Evolutionary conservation across 2,329 filamentous ascomycete genomes (phyloP).

Genomic region (Botryotinia narcissicola): DNA sequence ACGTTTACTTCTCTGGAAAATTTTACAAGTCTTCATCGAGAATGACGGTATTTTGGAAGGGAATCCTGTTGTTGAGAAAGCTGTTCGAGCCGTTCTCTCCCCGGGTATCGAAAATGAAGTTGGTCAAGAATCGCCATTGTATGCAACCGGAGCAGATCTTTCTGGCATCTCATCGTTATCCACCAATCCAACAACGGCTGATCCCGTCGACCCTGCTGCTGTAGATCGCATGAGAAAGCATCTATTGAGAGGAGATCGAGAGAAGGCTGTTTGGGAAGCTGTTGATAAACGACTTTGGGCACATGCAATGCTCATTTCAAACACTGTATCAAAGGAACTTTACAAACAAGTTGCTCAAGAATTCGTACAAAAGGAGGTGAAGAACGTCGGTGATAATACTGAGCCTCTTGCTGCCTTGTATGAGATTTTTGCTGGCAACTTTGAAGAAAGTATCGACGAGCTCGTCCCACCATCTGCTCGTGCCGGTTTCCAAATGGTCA

Average conservation of each 20-base stretch:
- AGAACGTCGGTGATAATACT: slow-evolving; percentile 73
- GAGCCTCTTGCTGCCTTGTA: slow-evolving; percentile 90
- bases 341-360: slow-evolving; percentile 95
- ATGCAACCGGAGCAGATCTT: slow-evolving; percentile 42
- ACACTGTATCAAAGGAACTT: slow-evolving; percentile 71
- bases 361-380: slow-evolving; percentile 93
- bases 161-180: slow-evolving; percentile 42
- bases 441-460: slow-evolving; percentile 92
- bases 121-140: slow-evolving; percentile 33
- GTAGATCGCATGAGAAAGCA: slow-evolving; percentile 70
- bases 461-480: slow-evolving; percentile 90
- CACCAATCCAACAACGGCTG: slow-evolving; percentile 48
- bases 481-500: slow-evolving; percentile 87
- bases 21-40: slow-evolving; percentile 78
- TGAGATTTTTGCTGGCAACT: slow-evolving; percentile 89
- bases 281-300: slow-evolving; percentile 95
- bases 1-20: slow-evolving; percentile 81
- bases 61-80: slow-evolving; percentile 66
- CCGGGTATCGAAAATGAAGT: slow-evolving; percentile 48
- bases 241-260: slow-evolving; percentile 77
- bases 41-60: slow-evolving; percentile 81
- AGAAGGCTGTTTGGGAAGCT: slow-evolving; percentile 89
- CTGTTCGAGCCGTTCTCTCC: slow-evolving; percentile 71
- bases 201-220: slow-evolving; percentile 66
- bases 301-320: slow-evolving; percentile 87